These are phyloP conservation scores for Mycena vitilis DNA, from an alignment of 768 basidiomycete species.

Conservation along the genomic window DNA sequence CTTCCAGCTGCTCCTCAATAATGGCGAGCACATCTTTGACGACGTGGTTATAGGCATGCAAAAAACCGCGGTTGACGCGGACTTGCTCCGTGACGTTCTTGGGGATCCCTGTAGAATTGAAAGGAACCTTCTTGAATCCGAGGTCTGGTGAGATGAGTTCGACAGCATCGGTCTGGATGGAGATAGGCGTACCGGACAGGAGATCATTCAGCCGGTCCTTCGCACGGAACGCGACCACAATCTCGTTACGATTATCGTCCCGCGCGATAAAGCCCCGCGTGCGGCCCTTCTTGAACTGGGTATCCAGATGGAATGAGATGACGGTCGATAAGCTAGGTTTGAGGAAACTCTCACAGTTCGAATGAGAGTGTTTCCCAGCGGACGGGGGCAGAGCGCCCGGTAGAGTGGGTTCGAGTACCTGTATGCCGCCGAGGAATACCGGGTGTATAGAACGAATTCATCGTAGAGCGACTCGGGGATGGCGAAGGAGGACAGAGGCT, in stretches of 20 bases:
- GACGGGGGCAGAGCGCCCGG: slow-evolving; percentile 51
- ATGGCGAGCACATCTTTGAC: background rate
- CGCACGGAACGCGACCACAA: slow-evolving; percentile 52
- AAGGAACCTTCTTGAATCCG: slow-evolving; percentile 43
- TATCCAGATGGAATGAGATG: no score
- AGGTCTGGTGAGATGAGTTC: slow-evolving; percentile 35
- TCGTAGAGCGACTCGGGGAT: slow-evolving; percentile 40
- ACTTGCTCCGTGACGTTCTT: slow-evolving; percentile 38
- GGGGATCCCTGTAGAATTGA: slow-evolving; percentile 43
- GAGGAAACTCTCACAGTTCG: slow-evolving; percentile 38
- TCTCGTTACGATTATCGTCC: slow-evolving; percentile 51
- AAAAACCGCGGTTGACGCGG: slow-evolving; percentile 11
- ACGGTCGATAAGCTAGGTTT: no score
- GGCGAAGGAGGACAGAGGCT: background rate
- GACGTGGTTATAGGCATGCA: slow-evolving; percentile 8
- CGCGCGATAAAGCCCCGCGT: slow-evolving; percentile 51
- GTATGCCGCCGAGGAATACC: slow-evolving; percentile 56
- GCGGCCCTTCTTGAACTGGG: no score
- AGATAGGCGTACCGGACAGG: slow-evolving; percentile 42
- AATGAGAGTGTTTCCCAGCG: slow-evolving; percentile 52
- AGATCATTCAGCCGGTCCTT: slow-evolving; percentile 46
- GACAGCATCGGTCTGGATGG: no score
- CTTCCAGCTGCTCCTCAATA: background rate
- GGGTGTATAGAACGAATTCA: slow-evolving; percentile 51
- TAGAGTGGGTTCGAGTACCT: no score